Conservation (phyloP, 805 yeast genomes). For the Metschnikowia aberdeeniae region DNA sequence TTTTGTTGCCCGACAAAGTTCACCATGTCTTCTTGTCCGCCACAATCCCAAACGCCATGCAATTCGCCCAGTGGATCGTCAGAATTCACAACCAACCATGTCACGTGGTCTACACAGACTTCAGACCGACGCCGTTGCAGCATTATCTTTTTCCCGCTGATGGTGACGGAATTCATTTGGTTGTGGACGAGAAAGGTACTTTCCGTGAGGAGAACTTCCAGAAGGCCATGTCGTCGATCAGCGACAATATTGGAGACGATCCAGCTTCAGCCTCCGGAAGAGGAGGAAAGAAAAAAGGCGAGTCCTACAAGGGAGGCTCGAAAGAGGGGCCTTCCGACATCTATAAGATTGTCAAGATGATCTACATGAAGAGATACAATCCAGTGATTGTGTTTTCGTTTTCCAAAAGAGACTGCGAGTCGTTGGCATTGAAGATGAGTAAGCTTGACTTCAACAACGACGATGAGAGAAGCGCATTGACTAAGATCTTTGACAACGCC, state of each 20-base stretch:
- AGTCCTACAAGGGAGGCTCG: constrained; percentile 82
- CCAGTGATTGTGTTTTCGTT: constrained; percentile 99
- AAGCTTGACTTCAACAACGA: constrained; percentile 91
- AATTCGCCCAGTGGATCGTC: constrained; percentile 98
- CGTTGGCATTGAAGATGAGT: constrained; percentile 90
- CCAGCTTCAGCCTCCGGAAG: constrained; percentile 52
- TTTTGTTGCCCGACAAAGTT: constrained; percentile 91
- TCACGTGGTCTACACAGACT: constrained; percentile 97
- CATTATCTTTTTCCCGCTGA: constrained; percentile 98
- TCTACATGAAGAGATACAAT: constrained; percentile 91
- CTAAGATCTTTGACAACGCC: constrained; percentile 89
- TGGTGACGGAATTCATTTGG: constrained; percentile 96
- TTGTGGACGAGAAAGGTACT: constrained; percentile 94
- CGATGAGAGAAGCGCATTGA: constrained; percentile 87
- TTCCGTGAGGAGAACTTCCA: constrained; percentile 98
- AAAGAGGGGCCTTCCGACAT: constrained; percentile 79
- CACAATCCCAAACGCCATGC: constrained; percentile 97
- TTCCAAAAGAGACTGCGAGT: constrained; percentile 94
- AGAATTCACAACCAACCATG: constrained; percentile 94
- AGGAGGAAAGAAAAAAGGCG: constrained; percentile 69
- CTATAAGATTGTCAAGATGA: constrained; percentile 95
- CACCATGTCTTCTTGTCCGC: constrained; percentile 92
- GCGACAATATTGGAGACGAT: constrained; percentile 80
- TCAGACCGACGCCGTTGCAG: constrained; percentile 97
- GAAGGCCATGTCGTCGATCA: constrained; percentile 93